A percentile compares a stretch with the other conserved stretches of the same genome.
phyloP scores from a whole-genome alignment of 345 rosid genomes.

The Adansonia digitata region DNA sequence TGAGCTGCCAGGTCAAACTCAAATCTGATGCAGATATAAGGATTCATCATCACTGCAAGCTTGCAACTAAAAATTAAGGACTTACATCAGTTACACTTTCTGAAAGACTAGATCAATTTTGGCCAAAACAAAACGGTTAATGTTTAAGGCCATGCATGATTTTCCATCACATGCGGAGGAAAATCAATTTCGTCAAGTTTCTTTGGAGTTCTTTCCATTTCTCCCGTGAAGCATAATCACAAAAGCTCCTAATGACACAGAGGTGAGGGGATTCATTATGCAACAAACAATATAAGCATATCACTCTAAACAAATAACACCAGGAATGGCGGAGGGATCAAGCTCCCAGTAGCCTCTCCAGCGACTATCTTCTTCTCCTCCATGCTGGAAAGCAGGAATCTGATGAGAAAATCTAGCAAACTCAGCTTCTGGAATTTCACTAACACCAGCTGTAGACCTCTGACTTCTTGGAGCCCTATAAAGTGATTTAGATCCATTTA shows the following conservation, averaged over 20 bases:
- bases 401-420: constrained; percentile 52
- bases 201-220: neutral
- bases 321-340: constrained; percentile 36
- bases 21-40: neutral
- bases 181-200: neutral
- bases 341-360: constrained; percentile 39
- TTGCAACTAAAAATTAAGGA: neutral
- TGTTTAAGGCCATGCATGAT: neutral
- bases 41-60: neutral
- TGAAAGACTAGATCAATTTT: neutral
- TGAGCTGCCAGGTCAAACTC: too few species aligned
- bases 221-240: neutral
- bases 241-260: neutral
- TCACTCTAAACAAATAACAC: constrained; percentile 23
- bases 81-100: neutral
- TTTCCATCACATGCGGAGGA: neutral
- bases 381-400: constrained; percentile 37
- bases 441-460: constrained; percentile 18
- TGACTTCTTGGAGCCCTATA: constrained; percentile 31
- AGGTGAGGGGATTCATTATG: neutral
- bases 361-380: constrained; percentile 7
- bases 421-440: constrained; percentile 27
- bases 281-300: too few species aligned
- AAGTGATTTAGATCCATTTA: too few species aligned
- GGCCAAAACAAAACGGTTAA: neutral